phyloP scores from a whole-genome alignment of 108 stramenopile genomes.

The Skeletonema costatum region DNA sequence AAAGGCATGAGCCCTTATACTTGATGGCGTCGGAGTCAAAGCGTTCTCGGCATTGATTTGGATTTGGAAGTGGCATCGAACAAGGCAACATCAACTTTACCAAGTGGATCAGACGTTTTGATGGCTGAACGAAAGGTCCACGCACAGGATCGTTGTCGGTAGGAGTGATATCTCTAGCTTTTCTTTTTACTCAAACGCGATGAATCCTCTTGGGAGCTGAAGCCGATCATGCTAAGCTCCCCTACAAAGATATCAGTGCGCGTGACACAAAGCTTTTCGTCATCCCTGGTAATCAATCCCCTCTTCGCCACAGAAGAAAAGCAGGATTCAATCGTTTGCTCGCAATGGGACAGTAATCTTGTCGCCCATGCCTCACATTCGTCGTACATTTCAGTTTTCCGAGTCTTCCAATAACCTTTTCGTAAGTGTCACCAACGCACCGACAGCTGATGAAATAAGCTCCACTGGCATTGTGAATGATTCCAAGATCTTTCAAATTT shows the following conservation, averaged over 20 bases:
- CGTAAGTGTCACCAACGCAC: constrained; percentile 51
- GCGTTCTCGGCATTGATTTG: constrained; percentile 12
- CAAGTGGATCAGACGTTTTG: constrained; percentile 49
- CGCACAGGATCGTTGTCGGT: constrained; percentile 46
- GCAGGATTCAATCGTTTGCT: constrained; percentile 29
- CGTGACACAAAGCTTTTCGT: constrained; percentile 43
- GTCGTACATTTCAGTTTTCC: constrained; percentile 33
- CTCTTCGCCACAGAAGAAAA: constrained; percentile 15
- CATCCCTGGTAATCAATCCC: constrained; percentile 2
- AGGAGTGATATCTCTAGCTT: constrained; percentile 10
- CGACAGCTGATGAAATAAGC: constrained; percentile 56
- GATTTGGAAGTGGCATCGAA: constrained; percentile 47
- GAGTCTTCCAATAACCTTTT: constrained; percentile 46
- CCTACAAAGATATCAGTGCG: constrained; percentile 67
- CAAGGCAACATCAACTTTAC: constrained; percentile 63
- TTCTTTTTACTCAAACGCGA: constrained; percentile 5
- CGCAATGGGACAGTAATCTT: constrained; percentile 39
- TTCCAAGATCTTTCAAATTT: constrained; percentile 42
- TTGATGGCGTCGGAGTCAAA: constrained; percentile 34
- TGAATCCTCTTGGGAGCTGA: constrained; percentile 55
- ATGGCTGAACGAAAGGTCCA: constrained; percentile 56
- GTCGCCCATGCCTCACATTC: constrained; percentile 57
- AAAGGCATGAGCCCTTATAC: constrained; percentile 82
- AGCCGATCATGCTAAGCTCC: constrained; percentile 77
- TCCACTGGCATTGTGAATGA: constrained; percentile 57